Percentiles rank a stretch among this genome's conserved stretches.
Conservation (phyloP, 768 basidiomycete species). For the Psilocybe subaeruginosa region DNA sequence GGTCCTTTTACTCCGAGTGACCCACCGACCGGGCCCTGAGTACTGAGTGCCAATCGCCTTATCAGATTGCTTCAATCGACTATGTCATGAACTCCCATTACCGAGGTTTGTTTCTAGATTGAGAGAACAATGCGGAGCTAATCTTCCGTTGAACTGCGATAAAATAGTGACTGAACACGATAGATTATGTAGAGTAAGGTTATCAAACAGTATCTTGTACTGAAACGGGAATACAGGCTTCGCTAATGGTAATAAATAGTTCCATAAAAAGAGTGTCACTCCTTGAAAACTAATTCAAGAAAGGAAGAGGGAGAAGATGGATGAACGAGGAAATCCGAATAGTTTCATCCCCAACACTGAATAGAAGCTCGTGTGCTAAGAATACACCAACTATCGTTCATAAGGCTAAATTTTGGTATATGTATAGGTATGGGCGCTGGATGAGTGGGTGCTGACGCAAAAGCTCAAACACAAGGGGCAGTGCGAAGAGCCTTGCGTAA, state of each 20-base stretch:
- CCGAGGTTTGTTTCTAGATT: background rate
- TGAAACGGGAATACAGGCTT: too few relatives aligned
- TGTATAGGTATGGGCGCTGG: background rate
- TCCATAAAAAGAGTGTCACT: background rate
- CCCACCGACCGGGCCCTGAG: background rate
- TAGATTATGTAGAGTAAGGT: background rate
- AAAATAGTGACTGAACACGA: background rate
- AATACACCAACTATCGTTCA: background rate
- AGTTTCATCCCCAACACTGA: background rate
- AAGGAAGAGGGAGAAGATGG: background rate
- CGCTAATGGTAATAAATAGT: background rate
- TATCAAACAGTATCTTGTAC: background rate
- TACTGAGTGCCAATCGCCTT: background rate
- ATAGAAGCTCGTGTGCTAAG: background rate
- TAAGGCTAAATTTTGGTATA: background rate
- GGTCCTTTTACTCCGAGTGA: background rate
- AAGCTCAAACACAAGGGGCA: slow-evolving; percentile 14
- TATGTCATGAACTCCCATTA: background rate
- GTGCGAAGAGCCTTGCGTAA: slow-evolving; percentile 13
- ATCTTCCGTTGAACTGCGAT: background rate
- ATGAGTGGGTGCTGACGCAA: background rate
- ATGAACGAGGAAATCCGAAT: too few relatives aligned
- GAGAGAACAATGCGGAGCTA: background rate
- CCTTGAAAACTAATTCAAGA: background rate
- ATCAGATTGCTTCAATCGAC: background rate